phyloP scores from a whole-genome alignment of 1,139 yeast species.

The Zygoascus sp. region DNA sequence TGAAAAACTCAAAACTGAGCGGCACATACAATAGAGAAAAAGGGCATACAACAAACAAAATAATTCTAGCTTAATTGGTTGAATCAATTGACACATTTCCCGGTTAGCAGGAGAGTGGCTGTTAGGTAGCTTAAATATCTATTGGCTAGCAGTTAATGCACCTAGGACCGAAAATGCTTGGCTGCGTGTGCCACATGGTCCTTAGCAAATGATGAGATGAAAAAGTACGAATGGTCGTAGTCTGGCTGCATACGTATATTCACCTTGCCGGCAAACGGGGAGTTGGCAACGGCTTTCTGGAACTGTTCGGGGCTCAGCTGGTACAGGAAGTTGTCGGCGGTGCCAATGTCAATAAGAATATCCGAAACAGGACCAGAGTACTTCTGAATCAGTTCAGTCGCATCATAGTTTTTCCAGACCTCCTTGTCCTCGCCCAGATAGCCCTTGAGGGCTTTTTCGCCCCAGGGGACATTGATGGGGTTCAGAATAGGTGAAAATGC shows the following conservation, averaged over 20 bases:
- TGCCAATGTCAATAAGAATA: conserved; percentile 82
- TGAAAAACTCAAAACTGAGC: not conserved
- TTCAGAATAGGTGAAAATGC: conserved; percentile 90
- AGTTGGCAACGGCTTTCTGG: conserved; percentile 55
- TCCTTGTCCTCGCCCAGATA: conserved; percentile 61
- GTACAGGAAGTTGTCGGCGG: conserved; percentile 68
- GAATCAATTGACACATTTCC: no score
- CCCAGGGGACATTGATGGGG: conserved; percentile 80
- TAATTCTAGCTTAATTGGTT: no score
- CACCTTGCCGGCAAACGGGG: conserved; percentile 60
- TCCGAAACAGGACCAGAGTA: conserved; percentile 52
- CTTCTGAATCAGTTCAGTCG: conserved; percentile 60
- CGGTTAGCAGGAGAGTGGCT: no score
- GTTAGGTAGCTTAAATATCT: not conserved
- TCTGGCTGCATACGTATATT: conserved; percentile 67
- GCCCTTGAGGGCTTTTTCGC: conserved; percentile 71
- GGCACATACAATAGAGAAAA: not conserved
- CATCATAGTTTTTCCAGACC: conserved; percentile 76
- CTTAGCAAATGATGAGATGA: conserved; percentile 72
- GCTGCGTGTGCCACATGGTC: conserved; percentile 89
- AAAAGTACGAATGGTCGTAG: conserved; percentile 88
- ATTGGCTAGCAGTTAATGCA: not conserved
- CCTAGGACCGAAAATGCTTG: conserved; percentile 44
- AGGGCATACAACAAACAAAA: not conserved
- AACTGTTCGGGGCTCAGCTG: conserved; percentile 79